Evolutionary conservation across 2,329 filamentous ascomycete genomes (phyloP).

Genomic region (Lachnellula occidentalis): DNA sequence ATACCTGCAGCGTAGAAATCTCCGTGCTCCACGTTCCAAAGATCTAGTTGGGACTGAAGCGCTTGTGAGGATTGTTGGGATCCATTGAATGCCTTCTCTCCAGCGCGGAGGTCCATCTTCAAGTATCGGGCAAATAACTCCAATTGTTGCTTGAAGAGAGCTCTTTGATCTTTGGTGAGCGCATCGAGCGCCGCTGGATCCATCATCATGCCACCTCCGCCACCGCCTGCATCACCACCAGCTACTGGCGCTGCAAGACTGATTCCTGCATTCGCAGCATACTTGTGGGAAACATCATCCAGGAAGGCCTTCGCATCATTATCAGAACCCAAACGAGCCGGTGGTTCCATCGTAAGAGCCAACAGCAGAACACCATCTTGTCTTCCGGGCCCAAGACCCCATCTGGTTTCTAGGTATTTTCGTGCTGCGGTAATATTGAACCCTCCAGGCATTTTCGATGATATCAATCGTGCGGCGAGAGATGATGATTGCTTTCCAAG

Average conservation of each 20-base stretch:
- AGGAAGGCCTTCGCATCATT: conserved; percentile 88
- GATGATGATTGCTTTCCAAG: conserved; percentile 95
- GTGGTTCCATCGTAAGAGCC: conserved; percentile 87
- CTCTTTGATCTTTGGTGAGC: conserved; percentile 91
- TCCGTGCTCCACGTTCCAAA: conserved; percentile 93
- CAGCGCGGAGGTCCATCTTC: conserved; percentile 94
- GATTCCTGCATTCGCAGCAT: conserved; percentile 77
- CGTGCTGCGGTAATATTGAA: conserved; percentile 97
- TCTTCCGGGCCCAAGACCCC: conserved; percentile 79
- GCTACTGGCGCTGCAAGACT: conserved; percentile 72
- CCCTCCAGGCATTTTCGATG: conserved; percentile 98
- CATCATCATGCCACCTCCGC: conserved; percentile 95
- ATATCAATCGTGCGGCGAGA: conserved; percentile 88
- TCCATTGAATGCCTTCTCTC: conserved; percentile 85
- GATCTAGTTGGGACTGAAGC: conserved; percentile 85
- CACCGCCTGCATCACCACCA: conserved; percentile 65
- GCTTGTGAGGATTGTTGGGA: conserved; percentile 81
- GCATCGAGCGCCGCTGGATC: conserved; percentile 95
- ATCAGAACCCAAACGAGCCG: conserved; percentile 82
- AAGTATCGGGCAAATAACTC: conserved; percentile 93
- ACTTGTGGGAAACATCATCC: conserved; percentile 84
- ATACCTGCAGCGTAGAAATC: conserved; percentile 95
- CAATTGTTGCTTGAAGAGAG: conserved; percentile 96
- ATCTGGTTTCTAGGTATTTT: conserved; percentile 91
- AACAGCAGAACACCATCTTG: conserved; percentile 88